Base-by-base conservation (phyloP, 2,329 filamentous ascomycete genomes). In the Dactylellina drechsleri region DNA sequence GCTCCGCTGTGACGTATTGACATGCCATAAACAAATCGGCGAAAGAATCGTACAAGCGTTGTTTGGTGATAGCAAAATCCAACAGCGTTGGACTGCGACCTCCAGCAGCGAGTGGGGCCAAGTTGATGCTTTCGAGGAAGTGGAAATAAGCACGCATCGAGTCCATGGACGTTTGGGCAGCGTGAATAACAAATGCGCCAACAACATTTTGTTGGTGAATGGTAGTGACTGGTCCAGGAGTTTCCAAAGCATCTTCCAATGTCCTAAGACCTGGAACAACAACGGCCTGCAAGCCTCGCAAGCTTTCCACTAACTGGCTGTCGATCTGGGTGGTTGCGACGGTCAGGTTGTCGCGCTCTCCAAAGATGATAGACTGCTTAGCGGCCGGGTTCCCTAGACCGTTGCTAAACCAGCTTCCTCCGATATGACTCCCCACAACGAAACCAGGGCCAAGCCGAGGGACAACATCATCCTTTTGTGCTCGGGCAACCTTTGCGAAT, bases 401-500 rank as follows among this genome's bases (percentile, higher is more conserved):
- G 83, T 90, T 90, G 78, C 89, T 90, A 79, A 90, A 76, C 95
- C 95, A 99, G 81, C 90, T 94, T 43, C 93, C 95, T 56, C 93
- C 94, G 3, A 88, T 87, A 50, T 86, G 88, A 81, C 92, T 96
- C 31, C 93, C 92, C 75, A 93, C 88, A 36, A 98, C 90, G 81
- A 99, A 99, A 0, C 95, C 95, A 16, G 95, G 95, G 66, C 96
- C 90, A 1, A 98, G 85, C n/a, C 95, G 89, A 15, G 92, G 92
- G 65, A 98, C 96, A 47, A 95, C 91, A 80, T 97, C 94, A 67
- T 94, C 94, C 68, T 93, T 87, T 82, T 98, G 95, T 81, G 96
- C 92, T 78, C 92, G 89, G 15, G 95, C 95, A 54, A 98, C 92
- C 81, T 98, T 94, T 41, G 98, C 94, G 81, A 97, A 99, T 80